phyloP scores from a whole-genome alignment of 2,329 filamentous ascomycete species.

The Bipolaris victoriae region DNA sequence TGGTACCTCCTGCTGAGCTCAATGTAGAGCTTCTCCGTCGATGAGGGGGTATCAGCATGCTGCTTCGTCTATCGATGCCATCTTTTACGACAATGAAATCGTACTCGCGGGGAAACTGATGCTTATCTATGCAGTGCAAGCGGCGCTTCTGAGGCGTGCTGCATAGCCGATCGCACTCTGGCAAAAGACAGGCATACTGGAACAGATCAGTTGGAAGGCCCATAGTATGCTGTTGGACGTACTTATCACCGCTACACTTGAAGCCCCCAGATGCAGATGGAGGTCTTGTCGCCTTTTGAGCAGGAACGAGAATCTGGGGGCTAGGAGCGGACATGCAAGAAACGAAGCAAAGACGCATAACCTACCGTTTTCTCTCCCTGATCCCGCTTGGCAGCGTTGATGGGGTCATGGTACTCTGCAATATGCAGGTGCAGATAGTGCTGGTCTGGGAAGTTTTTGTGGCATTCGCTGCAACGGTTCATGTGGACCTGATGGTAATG shows the following conservation, averaged over 20 bases:
- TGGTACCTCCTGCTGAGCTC: conserved; percentile 19
- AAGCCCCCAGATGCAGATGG: not conserved
- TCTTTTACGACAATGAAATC: conserved; percentile 72
- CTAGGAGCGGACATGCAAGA: not conserved
- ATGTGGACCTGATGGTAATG: conserved; percentile 83
- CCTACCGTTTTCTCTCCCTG: conserved; percentile 85
- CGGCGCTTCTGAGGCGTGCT: conserved; percentile 81
- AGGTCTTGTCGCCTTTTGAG: not conserved
- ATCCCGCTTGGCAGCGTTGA: conserved; percentile 73
- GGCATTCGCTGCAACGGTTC: conserved; percentile 84
- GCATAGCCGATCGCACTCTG: conserved; percentile 85
- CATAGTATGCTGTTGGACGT: conserved; percentile 8
- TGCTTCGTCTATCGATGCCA: conserved; percentile 84
- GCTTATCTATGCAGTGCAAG: conserved; percentile 91
- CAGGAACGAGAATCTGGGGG: not conserved
- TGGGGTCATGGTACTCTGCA: conserved; percentile 86
- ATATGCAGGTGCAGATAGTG: conserved; percentile 85
- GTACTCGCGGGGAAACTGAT: conserved; percentile 75
- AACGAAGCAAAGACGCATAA: conserved; percentile 23
- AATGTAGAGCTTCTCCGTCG: conserved; percentile 41
- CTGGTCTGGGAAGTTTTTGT: conserved; percentile 84
- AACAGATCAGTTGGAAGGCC: conserved; percentile 14
- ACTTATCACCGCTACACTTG: conserved; percentile 5
- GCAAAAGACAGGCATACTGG: conserved; percentile 87
- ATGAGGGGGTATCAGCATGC: conserved; percentile 67